These are phyloP conservation scores for Raffaelea ambrosiae DNA, from an alignment of 2,329 filamentous ascomycete genomes.

Conservation along the genomic window DNA sequence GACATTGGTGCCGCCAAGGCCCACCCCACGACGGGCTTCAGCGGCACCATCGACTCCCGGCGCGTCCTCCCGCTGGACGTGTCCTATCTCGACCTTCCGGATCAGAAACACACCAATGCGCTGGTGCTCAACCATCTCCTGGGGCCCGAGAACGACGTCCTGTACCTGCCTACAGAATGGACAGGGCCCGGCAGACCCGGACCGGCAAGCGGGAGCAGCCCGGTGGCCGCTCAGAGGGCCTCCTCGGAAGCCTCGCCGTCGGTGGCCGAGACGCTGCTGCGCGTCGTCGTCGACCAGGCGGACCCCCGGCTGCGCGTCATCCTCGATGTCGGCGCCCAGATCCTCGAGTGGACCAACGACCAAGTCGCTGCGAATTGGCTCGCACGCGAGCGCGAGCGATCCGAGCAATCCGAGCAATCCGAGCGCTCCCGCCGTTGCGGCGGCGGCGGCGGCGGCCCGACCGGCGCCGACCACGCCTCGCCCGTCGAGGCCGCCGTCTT, in stretches of 20 bases:
- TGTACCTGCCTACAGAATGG: no score
- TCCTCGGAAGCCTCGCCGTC: constrained; percentile 11
- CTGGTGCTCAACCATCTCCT: constrained; percentile 54
- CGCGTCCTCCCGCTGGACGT: constrained; percentile 49
- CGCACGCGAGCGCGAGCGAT: constrained; percentile 9
- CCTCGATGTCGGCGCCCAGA: constrained; percentile 62
- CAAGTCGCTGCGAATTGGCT: constrained; percentile 49
- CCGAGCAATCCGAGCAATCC: no score
- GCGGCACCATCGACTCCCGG: constrained; percentile 58
- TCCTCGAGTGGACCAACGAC: constrained; percentile 54
- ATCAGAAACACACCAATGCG: constrained; percentile 58
- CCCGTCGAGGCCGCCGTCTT: constrained; percentile 42
- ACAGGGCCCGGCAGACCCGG: no score
- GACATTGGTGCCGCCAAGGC: constrained; percentile 43
- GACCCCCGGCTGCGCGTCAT: constrained; percentile 44
- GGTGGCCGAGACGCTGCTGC: constrained; percentile 34
- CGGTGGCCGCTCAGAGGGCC: no score
- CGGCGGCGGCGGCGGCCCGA: no score
- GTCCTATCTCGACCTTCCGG: constrained; percentile 42
- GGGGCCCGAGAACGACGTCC: constrained; percentile 37
- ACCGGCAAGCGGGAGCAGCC: no score
- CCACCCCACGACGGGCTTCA: constrained; percentile 55
- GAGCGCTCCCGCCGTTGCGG: no score
- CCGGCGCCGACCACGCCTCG: no score
- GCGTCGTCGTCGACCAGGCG: constrained; percentile 27